These are phyloP conservation scores for Xylaria bambusicola DNA, from an alignment of 495 filamentous ascomycete species.

Conservation along the genomic window DNA sequence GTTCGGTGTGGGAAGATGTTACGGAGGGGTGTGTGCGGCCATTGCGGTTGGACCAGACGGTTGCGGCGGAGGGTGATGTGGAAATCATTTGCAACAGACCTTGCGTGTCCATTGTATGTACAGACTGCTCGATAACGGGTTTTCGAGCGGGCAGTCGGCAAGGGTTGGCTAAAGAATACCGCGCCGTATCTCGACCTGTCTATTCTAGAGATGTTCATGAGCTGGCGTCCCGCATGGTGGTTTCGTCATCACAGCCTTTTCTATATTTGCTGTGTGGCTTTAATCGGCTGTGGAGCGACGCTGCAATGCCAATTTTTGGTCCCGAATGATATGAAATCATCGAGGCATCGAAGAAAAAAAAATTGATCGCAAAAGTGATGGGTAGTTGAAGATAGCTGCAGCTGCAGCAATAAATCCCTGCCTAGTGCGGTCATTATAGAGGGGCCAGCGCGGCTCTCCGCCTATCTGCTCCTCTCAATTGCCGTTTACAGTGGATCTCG, in stretches of 20 bases:
- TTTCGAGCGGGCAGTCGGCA: slow-evolving; percentile 25
- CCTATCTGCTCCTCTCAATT: slow-evolving; percentile 5
- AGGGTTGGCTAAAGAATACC: slow-evolving; percentile 44
- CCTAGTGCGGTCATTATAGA: background rate
- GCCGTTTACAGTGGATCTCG: slow-evolving; percentile 20
- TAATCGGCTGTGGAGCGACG: no score
- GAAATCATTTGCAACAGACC: slow-evolving; percentile 9
- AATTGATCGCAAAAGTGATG: background rate
- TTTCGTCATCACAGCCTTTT: slow-evolving; percentile 42
- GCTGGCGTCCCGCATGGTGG: slow-evolving; percentile 50
- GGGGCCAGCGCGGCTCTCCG: background rate
- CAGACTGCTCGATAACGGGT: slow-evolving; percentile 15
- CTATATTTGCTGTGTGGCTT: slow-evolving; percentile 23
- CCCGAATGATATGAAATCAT: background rate
- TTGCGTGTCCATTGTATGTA: slow-evolving; percentile 16
- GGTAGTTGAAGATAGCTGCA: no score
- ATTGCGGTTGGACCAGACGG: slow-evolving; percentile 6
- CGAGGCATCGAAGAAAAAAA: background rate
- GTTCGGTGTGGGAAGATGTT: slow-evolving; percentile 6
- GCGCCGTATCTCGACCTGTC: slow-evolving; percentile 55
- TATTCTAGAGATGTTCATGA: slow-evolving; percentile 56
- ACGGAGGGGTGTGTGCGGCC: slow-evolving; percentile 8
- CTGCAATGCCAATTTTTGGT: no score
- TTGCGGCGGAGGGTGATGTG: slow-evolving; percentile 5
- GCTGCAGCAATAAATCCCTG: background rate